phyloP scores from a whole-genome alignment of 2,329 filamentous ascomycete genomes.

The Samsoniella hepiali region DNA sequence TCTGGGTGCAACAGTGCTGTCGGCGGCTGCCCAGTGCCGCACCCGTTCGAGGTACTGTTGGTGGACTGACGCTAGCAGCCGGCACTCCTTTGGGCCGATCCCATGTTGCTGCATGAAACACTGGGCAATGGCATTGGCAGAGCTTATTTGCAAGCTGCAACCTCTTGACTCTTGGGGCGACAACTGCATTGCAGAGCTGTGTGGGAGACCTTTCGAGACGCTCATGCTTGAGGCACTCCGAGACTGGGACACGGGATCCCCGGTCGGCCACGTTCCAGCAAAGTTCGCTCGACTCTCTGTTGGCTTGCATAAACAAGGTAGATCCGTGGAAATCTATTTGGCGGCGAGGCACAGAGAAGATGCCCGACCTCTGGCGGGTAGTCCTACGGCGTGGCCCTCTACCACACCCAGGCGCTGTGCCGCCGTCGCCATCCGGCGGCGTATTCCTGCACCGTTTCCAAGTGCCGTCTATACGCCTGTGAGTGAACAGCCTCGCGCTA shows the following conservation, averaged over 20 bases:
- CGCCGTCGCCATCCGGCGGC: neutral
- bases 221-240: neutral
- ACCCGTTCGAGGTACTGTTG: too few relatives aligned
- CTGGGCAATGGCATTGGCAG: neutral
- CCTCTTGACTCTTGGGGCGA: too few relatives aligned
- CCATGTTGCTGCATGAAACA: neutral
- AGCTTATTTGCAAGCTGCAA: neutral
- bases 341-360: too few relatives aligned
- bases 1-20: too few relatives aligned
- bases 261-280: too few relatives aligned
- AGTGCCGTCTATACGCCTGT: too few relatives aligned
- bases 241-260: neutral
- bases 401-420: neutral
- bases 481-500: too few relatives aligned
- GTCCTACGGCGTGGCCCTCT: too few relatives aligned
- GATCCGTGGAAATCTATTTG: neutral
- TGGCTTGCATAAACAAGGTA: neutral
- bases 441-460: too few relatives aligned
- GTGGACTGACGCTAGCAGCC: neutral
- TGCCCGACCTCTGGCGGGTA: too few relatives aligned
- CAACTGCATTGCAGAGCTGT: neutral
- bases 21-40: too few relatives aligned
- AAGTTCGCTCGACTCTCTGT: neutral
- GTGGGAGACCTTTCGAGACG: neutral
- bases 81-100: conserved; percentile 5